Percentiles rank a stretch among this genome's conserved stretches.
Conservation (phyloP, 73 alveolate genomes). For the Strombidium stylifer region DNA sequence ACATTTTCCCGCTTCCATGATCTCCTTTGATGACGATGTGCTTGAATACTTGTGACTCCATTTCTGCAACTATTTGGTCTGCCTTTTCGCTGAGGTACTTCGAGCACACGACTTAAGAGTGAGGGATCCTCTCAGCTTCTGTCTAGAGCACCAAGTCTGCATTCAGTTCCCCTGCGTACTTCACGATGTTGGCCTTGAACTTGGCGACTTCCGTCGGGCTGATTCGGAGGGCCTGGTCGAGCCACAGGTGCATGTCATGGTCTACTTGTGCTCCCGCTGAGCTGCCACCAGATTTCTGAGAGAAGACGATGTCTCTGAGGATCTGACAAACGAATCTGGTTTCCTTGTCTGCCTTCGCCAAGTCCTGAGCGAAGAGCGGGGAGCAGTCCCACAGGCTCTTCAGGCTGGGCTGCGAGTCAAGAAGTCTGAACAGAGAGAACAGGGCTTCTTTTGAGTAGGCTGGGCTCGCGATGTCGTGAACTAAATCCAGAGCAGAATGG, state of each 20-base stretch:
- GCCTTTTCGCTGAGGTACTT: conserved; percentile 3
- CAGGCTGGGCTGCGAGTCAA: conserved; percentile 25
- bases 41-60: conserved; percentile 25
- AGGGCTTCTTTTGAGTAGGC: neutral
- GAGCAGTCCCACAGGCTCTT: conserved; percentile 4
- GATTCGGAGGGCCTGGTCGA: neutral
- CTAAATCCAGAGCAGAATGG: too few relatives aligned
- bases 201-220: conserved; percentile 1
- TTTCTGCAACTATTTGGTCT: neutral
- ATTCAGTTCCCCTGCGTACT: neutral
- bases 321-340: neutral
- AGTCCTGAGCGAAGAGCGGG: neutral
- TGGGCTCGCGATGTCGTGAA: neutral
- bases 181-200: neutral
- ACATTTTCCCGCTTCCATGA: conserved; percentile 45
- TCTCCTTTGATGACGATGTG: conserved; percentile 21
- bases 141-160: too few relatives aligned
- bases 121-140: neutral
- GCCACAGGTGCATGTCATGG: neutral
- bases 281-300: neutral
- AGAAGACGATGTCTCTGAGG: conserved; percentile 5
- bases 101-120: conserved; percentile 7
- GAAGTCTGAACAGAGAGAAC: conserved; percentile 3
- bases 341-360: neutral
- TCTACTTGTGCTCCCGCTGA: neutral